These are phyloP conservation scores for Suillus lakei DNA, from an alignment of 768 basidiomycete species.

Conservation along the genomic window DNA sequence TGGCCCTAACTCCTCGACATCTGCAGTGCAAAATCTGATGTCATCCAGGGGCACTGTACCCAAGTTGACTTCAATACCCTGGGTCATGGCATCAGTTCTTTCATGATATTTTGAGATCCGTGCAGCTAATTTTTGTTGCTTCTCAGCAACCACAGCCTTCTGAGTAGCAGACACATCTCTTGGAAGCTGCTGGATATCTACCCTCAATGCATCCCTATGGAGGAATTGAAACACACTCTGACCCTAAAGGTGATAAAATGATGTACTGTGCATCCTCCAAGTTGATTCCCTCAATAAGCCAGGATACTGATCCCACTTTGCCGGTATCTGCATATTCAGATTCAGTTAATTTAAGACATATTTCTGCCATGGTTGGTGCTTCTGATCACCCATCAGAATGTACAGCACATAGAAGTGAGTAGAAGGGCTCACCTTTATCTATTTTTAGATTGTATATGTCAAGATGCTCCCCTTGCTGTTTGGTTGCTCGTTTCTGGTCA, in stretches of 20 bases:
- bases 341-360: not conserved
- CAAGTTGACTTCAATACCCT: not conserved
- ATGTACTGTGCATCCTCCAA: conserved; percentile 13
- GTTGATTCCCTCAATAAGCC: conserved; percentile 10
- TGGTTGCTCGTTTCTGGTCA: not conserved
- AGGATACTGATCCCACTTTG: conserved; percentile 5
- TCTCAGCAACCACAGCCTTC: not conserved
- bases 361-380: conserved; percentile 12
- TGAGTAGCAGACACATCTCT: conserved; percentile 3
- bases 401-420: not conserved
- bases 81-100: not conserved
- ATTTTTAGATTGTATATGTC: conserved; percentile 9
- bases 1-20: not conserved
- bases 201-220: conserved; percentile 5
- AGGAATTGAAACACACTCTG: not conserved
- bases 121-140: not conserved
- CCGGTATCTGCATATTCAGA: not conserved
- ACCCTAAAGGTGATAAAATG: not conserved
- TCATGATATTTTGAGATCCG: not conserved
- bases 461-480: conserved; percentile 5
- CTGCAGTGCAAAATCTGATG: not conserved
- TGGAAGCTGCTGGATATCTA: conserved; percentile 8
- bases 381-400: not conserved
- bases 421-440: conserved; percentile 7
- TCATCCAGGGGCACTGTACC: not conserved